These are phyloP conservation scores for Sporothrix inflata DNA, from an alignment of 2,329 filamentous ascomycete genomes.

Conservation along the genomic window DNA sequence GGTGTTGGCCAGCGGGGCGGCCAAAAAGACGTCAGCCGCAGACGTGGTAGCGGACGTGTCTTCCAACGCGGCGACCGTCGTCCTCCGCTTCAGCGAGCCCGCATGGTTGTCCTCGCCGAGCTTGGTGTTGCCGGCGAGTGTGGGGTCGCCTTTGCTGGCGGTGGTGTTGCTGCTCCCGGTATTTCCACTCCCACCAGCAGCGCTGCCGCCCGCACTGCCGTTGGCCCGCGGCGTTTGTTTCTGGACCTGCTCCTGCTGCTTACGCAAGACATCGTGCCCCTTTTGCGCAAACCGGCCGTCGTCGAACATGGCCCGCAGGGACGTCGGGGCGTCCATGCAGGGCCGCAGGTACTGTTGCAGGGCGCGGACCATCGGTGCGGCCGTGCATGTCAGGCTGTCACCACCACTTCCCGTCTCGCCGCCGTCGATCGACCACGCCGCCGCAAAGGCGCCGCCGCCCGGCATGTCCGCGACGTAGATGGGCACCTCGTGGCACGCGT, in stretches of 20 bases:
- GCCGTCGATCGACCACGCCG: conserved; percentile 67
- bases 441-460: conserved; percentile 50
- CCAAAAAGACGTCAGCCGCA: conserved; percentile 36
- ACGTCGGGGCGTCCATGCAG: conserved; percentile 48
- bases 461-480: conserved; percentile 72
- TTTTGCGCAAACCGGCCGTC: conserved; percentile 48
- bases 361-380: conserved; percentile 53
- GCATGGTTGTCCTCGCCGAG: conserved; percentile 42
- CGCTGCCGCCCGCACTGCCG: neutral
- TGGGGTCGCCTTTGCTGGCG: conserved; percentile 26
- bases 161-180: neutral
- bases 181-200: neutral
- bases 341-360: conserved; percentile 58
- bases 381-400: conserved; percentile 48
- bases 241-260: conserved; percentile 15
- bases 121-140: conserved; percentile 49
- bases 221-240: neutral
- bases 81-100: conserved; percentile 41
- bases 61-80: conserved; percentile 37
- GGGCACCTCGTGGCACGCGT: conserved; percentile 75
- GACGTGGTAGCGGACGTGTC: no score
- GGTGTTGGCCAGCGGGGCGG: conserved; percentile 59
- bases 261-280: conserved; percentile 37
- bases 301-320: conserved; percentile 53
- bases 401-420: conserved; percentile 37